These are phyloP conservation scores for Tolypocladium endophyticum DNA, from an alignment of 2,329 filamentous ascomycete genomes.

Conservation along the genomic window DNA sequence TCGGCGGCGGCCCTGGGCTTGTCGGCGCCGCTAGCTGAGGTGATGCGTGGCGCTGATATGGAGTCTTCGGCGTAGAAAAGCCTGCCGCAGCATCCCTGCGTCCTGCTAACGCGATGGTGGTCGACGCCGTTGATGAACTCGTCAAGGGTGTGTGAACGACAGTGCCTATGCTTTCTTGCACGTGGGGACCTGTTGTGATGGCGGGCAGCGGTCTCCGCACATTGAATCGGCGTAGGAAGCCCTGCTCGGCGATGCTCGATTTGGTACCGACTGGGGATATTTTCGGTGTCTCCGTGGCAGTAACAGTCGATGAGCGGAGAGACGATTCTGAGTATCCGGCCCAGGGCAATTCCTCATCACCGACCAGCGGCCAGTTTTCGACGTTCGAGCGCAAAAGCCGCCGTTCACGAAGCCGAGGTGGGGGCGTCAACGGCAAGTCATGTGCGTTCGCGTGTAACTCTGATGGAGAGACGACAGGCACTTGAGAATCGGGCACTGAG, in stretches of 20 bases:
- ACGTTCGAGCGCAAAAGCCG: constrained; percentile 24
- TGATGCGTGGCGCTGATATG: constrained; percentile 3
- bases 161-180: not conserved
- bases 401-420: constrained; percentile 36
- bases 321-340: not conserved
- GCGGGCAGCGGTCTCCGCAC: not conserved
- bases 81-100: not conserved
- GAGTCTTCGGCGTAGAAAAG: constrained; percentile 1
- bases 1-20: constrained; percentile 34
- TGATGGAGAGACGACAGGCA: constrained; percentile 30
- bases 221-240: not conserved
- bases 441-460: constrained; percentile 13
- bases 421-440: constrained; percentile 27
- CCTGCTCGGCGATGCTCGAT: not conserved
- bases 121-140: not conserved
- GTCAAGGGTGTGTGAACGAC: not conserved
- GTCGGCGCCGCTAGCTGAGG: constrained; percentile 10
- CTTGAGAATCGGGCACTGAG: constrained; percentile 20
- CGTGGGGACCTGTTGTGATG: not conserved
- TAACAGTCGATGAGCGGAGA: not conserved
- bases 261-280: not conserved
- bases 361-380: not conserved
- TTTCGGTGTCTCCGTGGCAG: not conserved
- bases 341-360: not conserved
- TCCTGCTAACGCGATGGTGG: not conserved